phyloP scores from a whole-genome alignment of 805 yeast species.

The Cyberlindnera maclurae region DNA sequence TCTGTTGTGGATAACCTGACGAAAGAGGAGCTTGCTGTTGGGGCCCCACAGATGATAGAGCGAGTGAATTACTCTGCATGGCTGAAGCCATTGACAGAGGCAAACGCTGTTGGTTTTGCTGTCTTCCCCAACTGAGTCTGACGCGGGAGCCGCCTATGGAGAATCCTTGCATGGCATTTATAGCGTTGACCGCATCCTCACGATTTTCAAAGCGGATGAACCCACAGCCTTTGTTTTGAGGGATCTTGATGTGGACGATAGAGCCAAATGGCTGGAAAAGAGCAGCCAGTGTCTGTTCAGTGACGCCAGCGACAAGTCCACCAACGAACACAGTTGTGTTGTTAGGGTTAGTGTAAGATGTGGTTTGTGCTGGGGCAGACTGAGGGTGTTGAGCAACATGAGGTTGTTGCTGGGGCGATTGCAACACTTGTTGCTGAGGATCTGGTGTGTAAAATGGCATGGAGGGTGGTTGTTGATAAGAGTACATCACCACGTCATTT shows the following conservation, averaged over 20 bases:
- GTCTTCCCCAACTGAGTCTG: conserved; percentile 70
- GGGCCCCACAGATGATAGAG: background rate
- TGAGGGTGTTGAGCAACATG: conserved; percentile 1
- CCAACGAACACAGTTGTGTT: conserved; percentile 78
- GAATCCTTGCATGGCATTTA: conserved; percentile 73
- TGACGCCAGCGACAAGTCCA: conserved; percentile 58
- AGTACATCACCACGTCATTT: conserved; percentile 17
- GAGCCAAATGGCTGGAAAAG: conserved; percentile 71
- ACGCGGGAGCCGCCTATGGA: conserved; percentile 68
- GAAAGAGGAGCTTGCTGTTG: background rate
- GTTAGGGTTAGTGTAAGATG: conserved; percentile 43
- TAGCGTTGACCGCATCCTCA: conserved; percentile 73
- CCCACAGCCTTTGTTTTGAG: conserved; percentile 76
- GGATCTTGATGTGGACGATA: conserved; percentile 63
- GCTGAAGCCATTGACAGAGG: conserved; percentile 17
- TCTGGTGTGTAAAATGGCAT: conserved; percentile 15
- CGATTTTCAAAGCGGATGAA: conserved; percentile 61
- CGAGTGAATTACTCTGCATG: background rate
- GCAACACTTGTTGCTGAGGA: conserved; percentile 11
- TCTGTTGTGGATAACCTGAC: conserved; percentile 9
- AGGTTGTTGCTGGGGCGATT: conserved; percentile 6
- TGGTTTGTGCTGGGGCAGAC: conserved; percentile 3
- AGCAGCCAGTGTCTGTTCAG: conserved; percentile 52
- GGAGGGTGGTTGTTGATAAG: conserved; percentile 18
- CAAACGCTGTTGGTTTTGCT: conserved; percentile 21